Evolutionary conservation across 2,329 filamentous ascomycete species (phyloP).

Genomic region (Apiospora arundinis): DNA sequence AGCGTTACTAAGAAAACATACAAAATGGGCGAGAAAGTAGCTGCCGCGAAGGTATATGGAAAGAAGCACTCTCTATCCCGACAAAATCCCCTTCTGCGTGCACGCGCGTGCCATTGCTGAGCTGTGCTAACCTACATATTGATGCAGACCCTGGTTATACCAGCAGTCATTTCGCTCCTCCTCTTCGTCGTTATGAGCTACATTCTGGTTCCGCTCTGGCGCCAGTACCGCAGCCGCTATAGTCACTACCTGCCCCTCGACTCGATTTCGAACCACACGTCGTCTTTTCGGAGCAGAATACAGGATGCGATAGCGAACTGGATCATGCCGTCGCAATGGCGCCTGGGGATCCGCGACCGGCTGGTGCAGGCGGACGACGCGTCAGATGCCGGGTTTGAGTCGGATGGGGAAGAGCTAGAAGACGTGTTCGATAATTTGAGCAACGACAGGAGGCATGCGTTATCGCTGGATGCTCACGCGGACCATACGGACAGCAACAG

Average conservation of each 20-base stretch:
- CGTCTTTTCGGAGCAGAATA: constrained; percentile 59
- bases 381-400: constrained; percentile 61
- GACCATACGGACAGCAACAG: constrained; percentile 55
- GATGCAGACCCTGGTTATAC: constrained; percentile 70
- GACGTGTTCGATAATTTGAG: constrained; percentile 58
- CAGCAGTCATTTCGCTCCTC: constrained; percentile 72
- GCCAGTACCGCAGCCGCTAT: constrained; percentile 72
- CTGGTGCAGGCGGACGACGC: constrained; percentile 48
- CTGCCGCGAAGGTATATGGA: constrained; percentile 3
- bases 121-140: not conserved
- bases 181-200: constrained; percentile 72
- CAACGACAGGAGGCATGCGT: constrained; percentile 50
- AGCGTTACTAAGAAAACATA: not conserved
- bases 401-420: constrained; percentile 73
- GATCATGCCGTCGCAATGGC: constrained; percentile 56
- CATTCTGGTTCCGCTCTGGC: constrained; percentile 71
- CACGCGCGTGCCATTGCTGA: not conserved
- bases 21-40: constrained; percentile 17
- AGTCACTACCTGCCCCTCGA: constrained; percentile 76
- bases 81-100: not conserved
- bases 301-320: constrained; percentile 47
- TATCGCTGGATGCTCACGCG: constrained; percentile 46
- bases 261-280: constrained; percentile 63
- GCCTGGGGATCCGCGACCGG: constrained; percentile 47
- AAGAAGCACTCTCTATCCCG: not conserved